Percentiles rank a stretch among this genome's conserved stretches.
phyloP scores from a whole-genome alignment of 768 basidiomycete genomes.

The Agaricus subrufescens region DNA sequence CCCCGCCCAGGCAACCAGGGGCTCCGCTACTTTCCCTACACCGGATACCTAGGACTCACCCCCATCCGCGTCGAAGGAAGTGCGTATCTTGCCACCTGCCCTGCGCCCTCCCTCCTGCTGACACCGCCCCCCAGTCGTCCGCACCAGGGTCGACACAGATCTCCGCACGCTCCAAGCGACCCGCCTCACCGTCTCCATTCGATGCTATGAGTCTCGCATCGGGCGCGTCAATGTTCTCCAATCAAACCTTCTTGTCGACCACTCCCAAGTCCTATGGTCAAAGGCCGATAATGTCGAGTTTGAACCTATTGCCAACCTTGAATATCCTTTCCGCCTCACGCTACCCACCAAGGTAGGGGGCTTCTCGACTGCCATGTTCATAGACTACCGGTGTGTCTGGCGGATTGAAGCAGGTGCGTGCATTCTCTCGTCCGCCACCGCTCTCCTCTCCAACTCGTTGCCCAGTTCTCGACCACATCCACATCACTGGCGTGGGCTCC shows the following conservation, averaged over 20 bases:
- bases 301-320: conserved; percentile 57
- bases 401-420: conserved; percentile 72
- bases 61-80: conserved; percentile 75
- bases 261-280: conserved; percentile 63
- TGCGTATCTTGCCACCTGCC: conserved; percentile 26
- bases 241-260: conserved; percentile 66
- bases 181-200: conserved; percentile 66
- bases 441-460: neutral
- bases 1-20: conserved; percentile 52
- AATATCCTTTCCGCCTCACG: conserved; percentile 67
- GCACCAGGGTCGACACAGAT: conserved; percentile 69
- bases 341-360: conserved; percentile 60
- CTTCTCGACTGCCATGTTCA: conserved; percentile 67
- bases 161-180: conserved; percentile 61
- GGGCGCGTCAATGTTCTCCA: conserved; percentile 52
- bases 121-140: conserved; percentile 45
- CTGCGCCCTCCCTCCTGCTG: conserved; percentile 9
- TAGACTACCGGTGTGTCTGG: conserved; percentile 80
- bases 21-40: conserved; percentile 67
- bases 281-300: conserved; percentile 55
- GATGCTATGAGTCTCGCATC: conserved; percentile 78
- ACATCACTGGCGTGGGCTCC: conserved; percentile 60
- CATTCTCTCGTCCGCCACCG: conserved; percentile 6
- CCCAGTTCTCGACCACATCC: conserved; percentile 64
- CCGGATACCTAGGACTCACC: conserved; percentile 78